Conservation (phyloP, 192 early-diverging fungal genomes). For the Allomyces macrogynus region DNA sequence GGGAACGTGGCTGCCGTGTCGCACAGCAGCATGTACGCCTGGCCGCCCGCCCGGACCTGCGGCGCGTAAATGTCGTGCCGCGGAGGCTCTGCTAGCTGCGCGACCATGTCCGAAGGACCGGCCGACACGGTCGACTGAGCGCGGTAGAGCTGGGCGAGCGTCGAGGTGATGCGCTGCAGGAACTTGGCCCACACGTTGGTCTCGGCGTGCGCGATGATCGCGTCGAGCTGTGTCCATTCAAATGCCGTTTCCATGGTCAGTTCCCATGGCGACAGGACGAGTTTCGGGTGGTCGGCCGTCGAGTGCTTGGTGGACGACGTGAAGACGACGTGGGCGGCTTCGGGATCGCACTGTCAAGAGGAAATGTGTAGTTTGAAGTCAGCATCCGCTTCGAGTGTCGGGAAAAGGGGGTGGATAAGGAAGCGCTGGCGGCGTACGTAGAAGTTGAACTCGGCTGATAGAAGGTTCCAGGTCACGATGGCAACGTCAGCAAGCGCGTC, state of each 20-base stretch:
- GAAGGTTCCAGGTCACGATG: too few species aligned
- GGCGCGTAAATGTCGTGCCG: background rate
- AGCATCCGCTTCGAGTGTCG: too few species aligned
- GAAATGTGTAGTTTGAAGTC: background rate
- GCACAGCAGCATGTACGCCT: background rate
- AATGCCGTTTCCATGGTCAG: background rate
- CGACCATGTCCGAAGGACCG: background rate
- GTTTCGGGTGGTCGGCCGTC: background rate
- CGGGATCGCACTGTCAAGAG: background rate
- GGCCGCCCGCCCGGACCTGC: background rate
- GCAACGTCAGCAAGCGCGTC: too few species aligned
- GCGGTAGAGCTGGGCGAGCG: background rate
- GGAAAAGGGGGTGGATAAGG: too few species aligned
- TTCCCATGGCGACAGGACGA: background rate
- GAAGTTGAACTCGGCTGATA: too few species aligned
- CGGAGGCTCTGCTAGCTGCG: background rate
- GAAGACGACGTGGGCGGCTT: constrained; percentile 5
- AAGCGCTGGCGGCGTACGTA: too few species aligned
- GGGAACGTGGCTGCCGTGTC: background rate
- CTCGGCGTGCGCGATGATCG: background rate
- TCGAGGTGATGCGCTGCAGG: background rate
- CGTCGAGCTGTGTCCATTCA: background rate
- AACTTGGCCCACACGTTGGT: background rate
- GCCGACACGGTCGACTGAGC: background rate
- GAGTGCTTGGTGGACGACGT: constrained; percentile 1